A percentile compares a stretch with the other conserved stretches of the same genome.
phyloP scores from a whole-genome alignment of 805 yeast species.

The Metschnikowia continentalis region DNA sequence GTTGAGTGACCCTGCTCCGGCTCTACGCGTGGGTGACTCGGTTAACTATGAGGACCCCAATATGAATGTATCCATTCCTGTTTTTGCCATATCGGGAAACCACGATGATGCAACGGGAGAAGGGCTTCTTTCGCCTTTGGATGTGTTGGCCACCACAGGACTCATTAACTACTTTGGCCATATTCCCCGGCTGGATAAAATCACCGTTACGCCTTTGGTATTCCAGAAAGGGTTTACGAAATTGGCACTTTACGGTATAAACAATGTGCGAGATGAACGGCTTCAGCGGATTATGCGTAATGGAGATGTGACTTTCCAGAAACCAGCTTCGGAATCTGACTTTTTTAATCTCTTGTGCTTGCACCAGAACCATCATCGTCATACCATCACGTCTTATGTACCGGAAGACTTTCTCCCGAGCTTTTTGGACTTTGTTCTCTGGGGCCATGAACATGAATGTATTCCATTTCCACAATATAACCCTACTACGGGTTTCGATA shows the following conservation, averaged over 20 bases:
- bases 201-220: conserved; percentile 69
- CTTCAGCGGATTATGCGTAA: conserved; percentile 76
- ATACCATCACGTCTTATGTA: conserved; percentile 73
- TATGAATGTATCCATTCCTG: conserved; percentile 80
- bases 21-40: conserved; percentile 58
- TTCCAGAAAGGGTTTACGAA: conserved; percentile 80
- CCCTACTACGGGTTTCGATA: conserved; percentile 61
- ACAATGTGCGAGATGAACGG: conserved; percentile 86
- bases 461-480: conserved; percentile 63
- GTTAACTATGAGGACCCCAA: conserved; percentile 91
- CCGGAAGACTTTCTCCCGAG: conserved; percentile 83
- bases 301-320: conserved; percentile 71
- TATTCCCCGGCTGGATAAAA: conserved; percentile 68
- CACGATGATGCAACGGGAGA: conserved; percentile 96
- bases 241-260: conserved; percentile 83
- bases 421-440: conserved; percentile 76
- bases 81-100: conserved; percentile 91
- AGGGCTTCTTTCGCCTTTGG: conserved; percentile 78
- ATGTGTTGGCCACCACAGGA: conserved; percentile 75
- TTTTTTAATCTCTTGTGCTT: conserved; percentile 87
- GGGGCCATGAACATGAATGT: conserved; percentile 99
- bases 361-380: conserved; percentile 87
- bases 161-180: conserved; percentile 87
- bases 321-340: conserved; percentile 57
- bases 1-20: conserved; percentile 69